Evolutionary conservation across 1,284 basidiomycete species (phyloP).

Genomic region (Apiotrichum porosum): DNA sequence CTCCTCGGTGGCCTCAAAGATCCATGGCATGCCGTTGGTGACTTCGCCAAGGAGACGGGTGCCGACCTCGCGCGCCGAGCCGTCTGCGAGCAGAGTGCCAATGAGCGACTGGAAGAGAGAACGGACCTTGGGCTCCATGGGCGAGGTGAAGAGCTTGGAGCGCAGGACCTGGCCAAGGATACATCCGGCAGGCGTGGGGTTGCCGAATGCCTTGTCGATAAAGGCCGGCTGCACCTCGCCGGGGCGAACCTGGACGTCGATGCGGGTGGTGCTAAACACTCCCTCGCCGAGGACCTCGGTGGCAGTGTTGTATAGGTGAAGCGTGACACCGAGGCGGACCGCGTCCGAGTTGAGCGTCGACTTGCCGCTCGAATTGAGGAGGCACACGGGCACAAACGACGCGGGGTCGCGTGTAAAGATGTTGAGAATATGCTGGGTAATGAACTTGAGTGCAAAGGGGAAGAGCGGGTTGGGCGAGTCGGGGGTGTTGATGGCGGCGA

Average conservation of each 20-base stretch:
- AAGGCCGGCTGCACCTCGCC: constrained; percentile 14
- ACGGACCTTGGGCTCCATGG: constrained; percentile 8
- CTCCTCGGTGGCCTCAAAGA: constrained; percentile 31
- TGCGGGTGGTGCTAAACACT: constrained; percentile 8
- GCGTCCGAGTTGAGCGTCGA: constrained; percentile 11
- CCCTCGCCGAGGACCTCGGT: constrained; percentile 22
- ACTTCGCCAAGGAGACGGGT: constrained; percentile 38
- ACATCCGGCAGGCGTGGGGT: constrained; percentile 20
- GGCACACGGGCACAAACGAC: constrained; percentile 28
- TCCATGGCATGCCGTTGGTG: constrained; percentile 37
- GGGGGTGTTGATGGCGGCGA: constrained; percentile 13
- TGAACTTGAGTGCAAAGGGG: constrained; percentile 17
- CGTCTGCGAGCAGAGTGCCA: constrained; percentile 19
- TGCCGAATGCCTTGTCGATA: constrained; percentile 17
- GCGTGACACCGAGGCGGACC: constrained; percentile 20
- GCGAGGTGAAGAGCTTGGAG: constrained; percentile 15
- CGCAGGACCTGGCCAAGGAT: constrained; percentile 31
- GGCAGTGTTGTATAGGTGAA: constrained; percentile 23
- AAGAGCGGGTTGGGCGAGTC: constrained; percentile 19
- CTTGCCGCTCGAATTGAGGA: constrained; percentile 20
- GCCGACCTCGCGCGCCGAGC: constrained; percentile 15
- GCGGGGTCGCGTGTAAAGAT: constrained; percentile 33
- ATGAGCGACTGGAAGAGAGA: constrained; percentile 18
- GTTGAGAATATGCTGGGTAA: constrained; percentile 24
- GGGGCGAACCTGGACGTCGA: neutral